Evolutionary conservation across 345 rosid genomes (phyloP), one percentile per base, ranked within the genome.

Genomic region (Linum usitatissimum): DNA sequence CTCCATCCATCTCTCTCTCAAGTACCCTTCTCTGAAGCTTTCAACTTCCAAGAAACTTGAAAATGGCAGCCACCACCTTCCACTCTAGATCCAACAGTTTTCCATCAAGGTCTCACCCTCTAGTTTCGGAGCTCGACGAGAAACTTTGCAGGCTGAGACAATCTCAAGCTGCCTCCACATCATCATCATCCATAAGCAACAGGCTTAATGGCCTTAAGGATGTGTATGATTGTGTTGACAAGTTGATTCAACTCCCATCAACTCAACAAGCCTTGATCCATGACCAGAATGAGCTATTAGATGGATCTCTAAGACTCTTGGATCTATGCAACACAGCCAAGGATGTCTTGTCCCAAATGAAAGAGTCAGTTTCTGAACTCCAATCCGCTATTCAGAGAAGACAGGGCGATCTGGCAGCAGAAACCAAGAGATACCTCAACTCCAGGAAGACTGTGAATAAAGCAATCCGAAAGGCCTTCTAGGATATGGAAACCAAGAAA

Each of bases 381-480:
- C 70, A 79, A 69, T 76, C 75, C 3, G 31, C 38, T 31, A 6
- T 73, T 56, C 61, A 60, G 18, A 23, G 69, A 63, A 68, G 66
- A 61, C 63, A 28, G 1, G 61, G 62, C 36, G 31, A 65, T 36
- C 20, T 8, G 12, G 60, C 18, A 10, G 10, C 19, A 13, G 80
- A 71, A 58, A 72, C 75, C 30, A 74, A 62, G 59, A 78, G 74
- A 53, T 83, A 74, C 71, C 30, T 81, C n/a, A 58, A 76, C 65
- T 69, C 78, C 1, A 79, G 86, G 76, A 81, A 71, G 61, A 40
- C 61, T 7, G 64, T 71, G 36, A 81, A 78, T 63, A 83, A 70
- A 63, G 71, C 80, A 63, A 63, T 80, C 57, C 70, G 62, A 6
- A 80, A 77, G 70, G 72, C 73, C 60, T 19, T 73, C 30, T 73